A percentile compares a stretch with the other conserved stretches of the same genome.
These are phyloP conservation scores for Hanseniaspora lindneri DNA, from an alignment of 805 yeast genomes.

Conservation along the genomic window DNA sequence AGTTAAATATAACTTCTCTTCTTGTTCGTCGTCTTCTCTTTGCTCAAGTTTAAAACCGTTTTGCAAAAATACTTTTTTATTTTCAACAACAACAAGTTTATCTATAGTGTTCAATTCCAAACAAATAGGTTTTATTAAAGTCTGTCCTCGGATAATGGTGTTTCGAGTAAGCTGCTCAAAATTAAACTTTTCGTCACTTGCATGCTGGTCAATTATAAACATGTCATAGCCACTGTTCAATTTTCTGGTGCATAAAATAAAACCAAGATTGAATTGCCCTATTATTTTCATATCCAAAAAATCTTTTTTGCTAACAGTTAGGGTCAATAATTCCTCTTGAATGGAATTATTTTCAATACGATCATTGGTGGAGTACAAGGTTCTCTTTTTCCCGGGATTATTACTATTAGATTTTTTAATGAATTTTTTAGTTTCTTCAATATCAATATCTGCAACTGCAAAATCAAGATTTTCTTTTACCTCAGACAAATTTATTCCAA, in stretches of 20 bases:
- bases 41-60: conserved; percentile 66
- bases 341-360: conserved; percentile 37
- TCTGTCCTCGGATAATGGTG: conserved; percentile 54
- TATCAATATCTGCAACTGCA: neutral
- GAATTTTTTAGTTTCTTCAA: too few relatives aligned
- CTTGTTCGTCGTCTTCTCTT: neutral
- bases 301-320: conserved; percentile 58
- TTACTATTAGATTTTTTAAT: neutral
- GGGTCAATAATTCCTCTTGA: conserved; percentile 48
- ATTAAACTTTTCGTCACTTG: conserved; percentile 89
- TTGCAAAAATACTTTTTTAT: conserved; percentile 42
- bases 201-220: conserved; percentile 93
- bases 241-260: conserved; percentile 60
- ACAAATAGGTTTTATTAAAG: conserved; percentile 45
- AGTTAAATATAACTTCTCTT: conserved; percentile 48
- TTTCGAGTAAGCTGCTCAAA: conserved; percentile 57
- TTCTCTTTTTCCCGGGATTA: neutral
- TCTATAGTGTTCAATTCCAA: conserved; percentile 68
- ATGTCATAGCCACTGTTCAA: conserved; percentile 38
- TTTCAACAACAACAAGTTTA: conserved; percentile 56
- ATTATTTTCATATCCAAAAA: conserved; percentile 64
- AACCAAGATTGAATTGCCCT: conserved; percentile 94
- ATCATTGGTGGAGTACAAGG: conserved; percentile 25
- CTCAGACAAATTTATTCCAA: neutral
- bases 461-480: neutral